These are phyloP conservation scores for Aspergillus sparsus DNA, from an alignment of 495 filamentous ascomycete species.

Conservation along the genomic window DNA sequence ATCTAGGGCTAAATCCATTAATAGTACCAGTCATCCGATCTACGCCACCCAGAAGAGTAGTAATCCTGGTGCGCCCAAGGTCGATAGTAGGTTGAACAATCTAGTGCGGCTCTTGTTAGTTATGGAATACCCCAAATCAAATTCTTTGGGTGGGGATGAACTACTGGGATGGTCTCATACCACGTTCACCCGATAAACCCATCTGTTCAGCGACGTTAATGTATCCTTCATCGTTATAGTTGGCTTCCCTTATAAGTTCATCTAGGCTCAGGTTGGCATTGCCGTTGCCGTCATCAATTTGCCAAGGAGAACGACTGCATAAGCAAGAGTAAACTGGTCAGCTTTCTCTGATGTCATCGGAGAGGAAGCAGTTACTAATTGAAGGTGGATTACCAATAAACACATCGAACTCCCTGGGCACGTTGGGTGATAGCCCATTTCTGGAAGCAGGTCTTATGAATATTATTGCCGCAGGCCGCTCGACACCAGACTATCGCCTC, in stretches of 20 bases:
- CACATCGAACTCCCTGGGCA: slow-evolving; percentile 59
- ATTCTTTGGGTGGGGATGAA: slow-evolving; percentile 13
- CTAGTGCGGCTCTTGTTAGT: slow-evolving; percentile 22
- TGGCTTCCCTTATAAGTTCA: slow-evolving; percentile 40
- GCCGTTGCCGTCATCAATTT: slow-evolving; percentile 50
- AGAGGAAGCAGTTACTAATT: neutral
- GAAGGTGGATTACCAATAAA: slow-evolving; percentile 54
- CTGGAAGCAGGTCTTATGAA: slow-evolving; percentile 72
- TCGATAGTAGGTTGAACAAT: slow-evolving; percentile 48
- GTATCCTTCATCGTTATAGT: slow-evolving; percentile 58
- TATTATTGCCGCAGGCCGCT: slow-evolving; percentile 74
- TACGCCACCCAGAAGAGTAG: slow-evolving; percentile 28
- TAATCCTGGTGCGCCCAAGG: slow-evolving; percentile 37
- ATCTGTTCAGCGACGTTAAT: slow-evolving; percentile 65
- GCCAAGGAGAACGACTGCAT: slow-evolving; percentile 61
- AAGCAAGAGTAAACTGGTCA: too few relatives aligned
- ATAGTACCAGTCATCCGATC: slow-evolving; percentile 4
- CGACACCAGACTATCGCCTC: slow-evolving; percentile 71
- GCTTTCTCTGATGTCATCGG: too few relatives aligned
- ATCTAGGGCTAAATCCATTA: neutral
- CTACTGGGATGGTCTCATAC: slow-evolving; percentile 43
- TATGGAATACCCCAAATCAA: too few relatives aligned
- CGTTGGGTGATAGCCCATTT: slow-evolving; percentile 64
- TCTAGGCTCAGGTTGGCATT: slow-evolving; percentile 35
- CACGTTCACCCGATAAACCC: slow-evolving; percentile 57